A percentile compares a stretch with the other conserved stretches of the same genome.
These are phyloP conservation scores for Wickerhamomyces bovis DNA, from an alignment of 805 yeast species.

Conservation along the genomic window DNA sequence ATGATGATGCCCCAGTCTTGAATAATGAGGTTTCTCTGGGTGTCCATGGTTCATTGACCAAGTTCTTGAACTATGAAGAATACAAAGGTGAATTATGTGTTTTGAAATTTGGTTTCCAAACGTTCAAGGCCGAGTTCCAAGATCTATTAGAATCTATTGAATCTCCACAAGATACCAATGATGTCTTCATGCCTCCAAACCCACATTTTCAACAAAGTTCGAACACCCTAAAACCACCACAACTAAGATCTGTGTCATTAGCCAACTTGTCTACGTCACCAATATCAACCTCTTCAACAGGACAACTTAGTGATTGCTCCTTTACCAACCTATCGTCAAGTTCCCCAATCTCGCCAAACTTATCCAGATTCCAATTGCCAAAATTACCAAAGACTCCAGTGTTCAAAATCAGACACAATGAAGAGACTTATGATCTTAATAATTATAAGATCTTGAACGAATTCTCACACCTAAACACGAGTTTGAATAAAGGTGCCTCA, in stretches of 20 bases:
- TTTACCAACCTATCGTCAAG: conserved; percentile 17
- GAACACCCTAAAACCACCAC: conserved; percentile 3
- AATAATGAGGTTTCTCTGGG: conserved; percentile 29
- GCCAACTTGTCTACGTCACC: conserved; percentile 10
- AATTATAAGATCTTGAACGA: conserved; percentile 17
- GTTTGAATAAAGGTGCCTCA: conserved; percentile 4
- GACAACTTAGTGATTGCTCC: conserved; percentile 3
- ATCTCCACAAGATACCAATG: not conserved
- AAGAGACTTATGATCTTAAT: conserved; percentile 33
- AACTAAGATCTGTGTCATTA: conserved; percentile 19
- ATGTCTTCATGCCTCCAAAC: not conserved
- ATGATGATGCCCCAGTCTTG: conserved; percentile 17
- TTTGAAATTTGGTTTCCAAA: conserved; percentile 36
- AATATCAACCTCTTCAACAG: conserved; percentile 4
- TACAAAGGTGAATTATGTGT: conserved; percentile 39
- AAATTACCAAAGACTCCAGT: conserved; percentile 34
- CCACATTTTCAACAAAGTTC: not conserved
- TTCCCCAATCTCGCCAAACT: conserved; percentile 18
- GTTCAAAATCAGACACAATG: conserved; percentile 46
- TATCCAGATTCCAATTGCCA: conserved; percentile 51
- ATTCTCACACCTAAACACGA: conserved; percentile 12
- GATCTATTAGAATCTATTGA: conserved; percentile 15
- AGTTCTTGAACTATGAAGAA: conserved; percentile 34
- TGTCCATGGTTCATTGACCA: conserved; percentile 41
- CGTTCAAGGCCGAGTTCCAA: conserved; percentile 28